Evolutionary conservation across 1,284 basidiomycete species (phyloP).

Genomic region (Irpex sp.): DNA sequence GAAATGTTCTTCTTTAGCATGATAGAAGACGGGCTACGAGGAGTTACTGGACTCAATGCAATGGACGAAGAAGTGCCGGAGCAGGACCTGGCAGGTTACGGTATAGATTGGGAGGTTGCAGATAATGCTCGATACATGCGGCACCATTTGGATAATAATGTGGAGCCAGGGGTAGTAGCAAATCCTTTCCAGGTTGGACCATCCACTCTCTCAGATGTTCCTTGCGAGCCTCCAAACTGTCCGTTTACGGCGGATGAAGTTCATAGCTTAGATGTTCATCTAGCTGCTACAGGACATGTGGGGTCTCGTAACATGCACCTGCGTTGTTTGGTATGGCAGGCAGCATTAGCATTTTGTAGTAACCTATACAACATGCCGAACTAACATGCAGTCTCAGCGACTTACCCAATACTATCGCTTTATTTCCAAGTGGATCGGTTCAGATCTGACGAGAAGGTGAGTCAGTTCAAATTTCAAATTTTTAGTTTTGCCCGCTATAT

Average conservation of each 20-base stretch:
- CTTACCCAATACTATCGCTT: too few species aligned
- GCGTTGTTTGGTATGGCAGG: too few species aligned
- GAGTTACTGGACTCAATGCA: background rate
- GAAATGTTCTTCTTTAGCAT: constrained; percentile 16
- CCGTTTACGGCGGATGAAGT: background rate
- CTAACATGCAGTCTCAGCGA: too few species aligned
- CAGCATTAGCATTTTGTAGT: too few species aligned
- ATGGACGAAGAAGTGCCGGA: background rate
- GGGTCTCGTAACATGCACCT: too few species aligned
- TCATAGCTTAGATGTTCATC: too few species aligned
- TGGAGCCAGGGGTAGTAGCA: background rate
- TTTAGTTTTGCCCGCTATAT: too few species aligned
- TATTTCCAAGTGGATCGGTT: too few species aligned
- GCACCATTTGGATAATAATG: constrained; percentile 6
- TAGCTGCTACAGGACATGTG: too few species aligned
- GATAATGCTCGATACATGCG: constrained; percentile 2
- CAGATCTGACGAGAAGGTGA: too few species aligned
- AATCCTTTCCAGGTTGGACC: background rate
- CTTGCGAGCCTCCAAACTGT: constrained; percentile 12
- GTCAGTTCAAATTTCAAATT: too few species aligned
- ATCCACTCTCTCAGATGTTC: constrained; percentile 5
- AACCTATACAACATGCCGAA: too few species aligned
- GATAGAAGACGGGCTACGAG: constrained; percentile 7
- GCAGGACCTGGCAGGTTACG: constrained; percentile 7
- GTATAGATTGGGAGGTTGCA: constrained; percentile 16